Base-by-base conservation (phyloP, 2,329 filamentous ascomycete genomes). In the Pyricularia grisea region DNA sequence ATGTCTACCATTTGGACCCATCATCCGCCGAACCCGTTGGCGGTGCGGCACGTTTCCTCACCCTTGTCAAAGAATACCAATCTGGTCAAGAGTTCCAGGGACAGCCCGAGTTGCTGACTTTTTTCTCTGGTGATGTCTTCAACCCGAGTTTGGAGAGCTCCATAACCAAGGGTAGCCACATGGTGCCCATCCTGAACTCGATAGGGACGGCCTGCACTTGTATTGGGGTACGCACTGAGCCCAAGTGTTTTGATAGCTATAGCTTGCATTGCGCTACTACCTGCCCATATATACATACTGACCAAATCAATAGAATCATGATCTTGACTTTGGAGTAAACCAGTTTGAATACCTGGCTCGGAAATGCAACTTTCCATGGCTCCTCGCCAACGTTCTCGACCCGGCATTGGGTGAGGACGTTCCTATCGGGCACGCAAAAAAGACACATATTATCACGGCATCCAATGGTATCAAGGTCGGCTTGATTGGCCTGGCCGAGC, bases 71-170 rank as follows among this genome's bases (percentile, higher is more conserved):
- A 70, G 85, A 94, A 77, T 97, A 97, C 76, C 88, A 88, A 67
- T 78, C 85, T 1, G 83, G 86, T 67, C 78, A 84, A 61, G 82
- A 82, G 67, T 95, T 87, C 76, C 77, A 82, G 66, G 87, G 81
- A 23, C 89, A 92, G 76, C 82, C 92, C 0, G 81, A 85, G 58
- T 80, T 93, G 4, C 76, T 96, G 67, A 94, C 92, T 1, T 85
- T 97, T 73, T 97, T 97, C 79, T 97, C 93, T 2, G 93, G 93
- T 55, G 94, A 97, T 83, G 93, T 90, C 11, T 97, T 95, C 79
- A 97, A 97, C 76, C 93, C 94, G 0, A 94, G 92, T 74, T 81
- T 97, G 70, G 93, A 97, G 79, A 94, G 91, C 74, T 92, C 90
- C 23, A 89, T 97, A 42, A 97, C 93, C 2, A 97, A 97, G 80